phyloP scores from a whole-genome alignment of 139 green algal genomes.

The Zygnema cylindricum region DNA sequence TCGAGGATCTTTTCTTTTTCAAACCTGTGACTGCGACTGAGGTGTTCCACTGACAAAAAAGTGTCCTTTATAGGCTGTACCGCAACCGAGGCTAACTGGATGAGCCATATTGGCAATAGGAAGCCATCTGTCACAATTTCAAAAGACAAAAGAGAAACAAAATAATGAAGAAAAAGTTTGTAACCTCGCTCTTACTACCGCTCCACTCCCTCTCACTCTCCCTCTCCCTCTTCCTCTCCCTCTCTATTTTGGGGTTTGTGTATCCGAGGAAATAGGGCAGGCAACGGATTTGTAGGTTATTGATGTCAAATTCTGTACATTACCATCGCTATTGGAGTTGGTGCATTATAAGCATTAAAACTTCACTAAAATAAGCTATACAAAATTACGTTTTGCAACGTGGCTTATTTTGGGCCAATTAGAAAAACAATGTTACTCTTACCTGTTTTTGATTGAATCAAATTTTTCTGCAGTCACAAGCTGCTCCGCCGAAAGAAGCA shows the following conservation, averaged over 20 bases:
- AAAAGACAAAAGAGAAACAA: not conserved
- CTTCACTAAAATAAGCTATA: not conserved
- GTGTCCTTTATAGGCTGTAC: not conserved
- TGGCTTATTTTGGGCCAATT: not conserved
- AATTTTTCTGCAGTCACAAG: constrained; percentile 30
- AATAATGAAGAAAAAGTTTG: not conserved
- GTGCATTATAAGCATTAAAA: not conserved
- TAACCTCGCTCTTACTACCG: not conserved
- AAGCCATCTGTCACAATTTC: not conserved
- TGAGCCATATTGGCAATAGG: not conserved
- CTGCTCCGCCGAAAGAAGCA: not conserved
- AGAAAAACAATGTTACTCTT: not conserved
- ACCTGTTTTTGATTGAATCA: not conserved
- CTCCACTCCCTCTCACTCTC: not conserved
- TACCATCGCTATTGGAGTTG: not conserved
- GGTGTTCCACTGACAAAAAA: not conserved
- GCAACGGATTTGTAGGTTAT: not conserved
- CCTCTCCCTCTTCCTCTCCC: not conserved
- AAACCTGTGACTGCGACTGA: not conserved
- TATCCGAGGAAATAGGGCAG: not conserved
- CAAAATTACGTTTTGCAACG: not conserved
- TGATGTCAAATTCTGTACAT: not conserved
- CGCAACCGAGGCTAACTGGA: not conserved
- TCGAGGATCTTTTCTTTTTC: too few species aligned
- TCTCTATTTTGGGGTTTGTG: not conserved